Base-by-base conservation (phyloP, 495 filamentous ascomycete genomes). In the Cercophora samala region DNA sequence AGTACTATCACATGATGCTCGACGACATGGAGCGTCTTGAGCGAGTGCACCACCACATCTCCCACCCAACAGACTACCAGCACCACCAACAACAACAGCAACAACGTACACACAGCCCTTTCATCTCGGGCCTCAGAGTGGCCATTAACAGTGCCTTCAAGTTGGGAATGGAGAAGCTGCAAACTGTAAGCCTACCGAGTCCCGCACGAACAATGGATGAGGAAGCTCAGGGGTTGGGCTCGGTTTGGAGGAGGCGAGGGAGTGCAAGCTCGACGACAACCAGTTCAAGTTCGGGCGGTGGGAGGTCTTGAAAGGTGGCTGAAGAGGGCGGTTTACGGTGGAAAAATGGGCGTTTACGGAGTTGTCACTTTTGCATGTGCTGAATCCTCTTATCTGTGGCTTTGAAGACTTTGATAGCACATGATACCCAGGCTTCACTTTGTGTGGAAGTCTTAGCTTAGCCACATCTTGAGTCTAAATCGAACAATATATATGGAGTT, bases 1-100 rank as follows among this genome's bases (percentile, higher is more conserved):
- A 70, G 37, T 74, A 72, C 66, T 74, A 70, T 64, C 66, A 74
- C 62, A 68, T 70, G 62, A 74, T 74, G 72, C 51, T 69, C 18
- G 29, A 68, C 24, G 72, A 74, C 64, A 66, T 74, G 22, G 72
- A 74, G 24, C 61, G 66, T 3, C 66, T 72, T 5, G 53, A 70
- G 25, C 63, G 72, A 0, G 63, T 70, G 15, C 70, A 74, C 37
- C 72, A 74, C 24, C 72, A 74, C 29, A 29, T 56, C n/a, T 24
- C n/a, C 59, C 21, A 29, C 15, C 59, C 60, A 3, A 3, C 13
- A 55, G n/a, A 19, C 19, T 22, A 21, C 19, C 42, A 18, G n/a
- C n/a, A 13, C 29, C 1, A 32, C 15, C 58, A 58, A 9, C n/a
- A 5, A 46, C 52, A 22, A 8, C 26, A 29, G 4, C 9, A 66